Evolutionary conservation across 2,329 filamentous ascomycete species (phyloP).

Genomic region (Alternaria ventricosa): DNA sequence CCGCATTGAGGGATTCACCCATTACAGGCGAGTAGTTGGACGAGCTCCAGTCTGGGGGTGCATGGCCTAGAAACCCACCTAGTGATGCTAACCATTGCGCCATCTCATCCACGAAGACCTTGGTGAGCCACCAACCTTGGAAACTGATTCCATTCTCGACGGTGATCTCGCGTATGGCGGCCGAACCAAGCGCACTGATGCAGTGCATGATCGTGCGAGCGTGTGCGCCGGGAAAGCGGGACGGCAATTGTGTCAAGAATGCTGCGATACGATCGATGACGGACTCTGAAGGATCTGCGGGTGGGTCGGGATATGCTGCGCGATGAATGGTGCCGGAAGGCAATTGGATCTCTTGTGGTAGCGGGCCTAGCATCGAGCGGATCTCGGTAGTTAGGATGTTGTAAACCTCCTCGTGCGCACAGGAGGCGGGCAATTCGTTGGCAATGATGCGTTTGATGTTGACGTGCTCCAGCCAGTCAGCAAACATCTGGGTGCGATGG

Average conservation of each 20-base stretch:
- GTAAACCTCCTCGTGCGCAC: constrained; percentile 63
- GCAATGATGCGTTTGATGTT: constrained; percentile 64
- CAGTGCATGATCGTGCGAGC: constrained; percentile 77
- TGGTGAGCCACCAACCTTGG: constrained; percentile 93
- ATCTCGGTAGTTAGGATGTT: constrained; percentile 66
- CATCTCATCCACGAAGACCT: constrained; percentile 96
- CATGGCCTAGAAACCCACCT: constrained; percentile 79
- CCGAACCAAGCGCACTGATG: constrained; percentile 76
- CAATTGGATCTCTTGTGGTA: constrained; percentile 69
- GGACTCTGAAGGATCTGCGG: constrained; percentile 49
- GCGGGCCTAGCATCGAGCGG: constrained; percentile 72
- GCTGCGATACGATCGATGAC: constrained; percentile 80
- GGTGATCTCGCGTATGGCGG: constrained; percentile 81
- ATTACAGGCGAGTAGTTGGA: constrained; percentile 38
- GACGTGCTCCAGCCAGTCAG: constrained; percentile 77
- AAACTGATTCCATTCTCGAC: constrained; percentile 80
- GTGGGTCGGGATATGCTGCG: constrained; percentile 30
- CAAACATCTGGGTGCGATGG: constrained; percentile 93
- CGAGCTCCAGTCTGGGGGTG: constrained; percentile 38
- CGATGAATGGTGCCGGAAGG: constrained; percentile 61
- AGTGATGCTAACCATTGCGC: constrained; percentile 86
- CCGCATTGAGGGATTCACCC: constrained; percentile 37
- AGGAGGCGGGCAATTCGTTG: constrained; percentile 60
- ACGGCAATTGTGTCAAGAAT: constrained; percentile 72
- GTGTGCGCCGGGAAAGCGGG: constrained; percentile 75